phyloP scores from a whole-genome alignment of 176 grass and related monocot genomes.

The Eleusine indica region DNA sequence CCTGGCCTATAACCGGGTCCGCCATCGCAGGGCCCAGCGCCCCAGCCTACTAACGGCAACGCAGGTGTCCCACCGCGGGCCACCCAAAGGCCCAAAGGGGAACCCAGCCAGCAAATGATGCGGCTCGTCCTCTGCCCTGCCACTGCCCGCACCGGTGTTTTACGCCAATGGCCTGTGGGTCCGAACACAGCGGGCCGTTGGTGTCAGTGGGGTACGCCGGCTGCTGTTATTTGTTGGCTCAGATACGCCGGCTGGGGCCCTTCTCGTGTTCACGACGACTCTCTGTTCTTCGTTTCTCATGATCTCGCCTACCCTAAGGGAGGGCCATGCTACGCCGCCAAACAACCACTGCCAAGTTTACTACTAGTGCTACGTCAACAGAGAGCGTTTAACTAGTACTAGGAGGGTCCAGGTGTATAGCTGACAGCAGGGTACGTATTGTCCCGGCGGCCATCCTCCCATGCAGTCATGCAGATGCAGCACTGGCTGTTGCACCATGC shows the following conservation, averaged over 20 bases:
- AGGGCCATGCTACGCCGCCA: not conserved
- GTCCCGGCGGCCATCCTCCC: not conserved
- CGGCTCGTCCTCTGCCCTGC: not conserved
- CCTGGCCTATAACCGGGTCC: constrained; percentile 6
- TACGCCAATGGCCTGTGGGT: not conserved
- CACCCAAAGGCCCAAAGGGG: not conserved
- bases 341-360: not conserved
- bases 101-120: not conserved
- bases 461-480: not conserved
- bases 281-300: not conserved
- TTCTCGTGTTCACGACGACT: too few relatives aligned
- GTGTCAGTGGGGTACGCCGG: not conserved
- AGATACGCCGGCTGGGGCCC: not conserved
- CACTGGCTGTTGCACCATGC: not conserved
- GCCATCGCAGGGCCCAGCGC: not conserved
- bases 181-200: fast-evolving
- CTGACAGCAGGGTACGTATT: constrained; percentile 15
- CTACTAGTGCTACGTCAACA: not conserved
- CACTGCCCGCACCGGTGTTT: not conserved
- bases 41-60: constrained; percentile 19
- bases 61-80: not conserved
- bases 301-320: not conserved
- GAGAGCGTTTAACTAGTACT: not conserved
- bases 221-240: not conserved
- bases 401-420: not conserved